Base-by-base conservation (phyloP, 495 filamentous ascomycete genomes). In the Tuber umbilicatum region DNA sequence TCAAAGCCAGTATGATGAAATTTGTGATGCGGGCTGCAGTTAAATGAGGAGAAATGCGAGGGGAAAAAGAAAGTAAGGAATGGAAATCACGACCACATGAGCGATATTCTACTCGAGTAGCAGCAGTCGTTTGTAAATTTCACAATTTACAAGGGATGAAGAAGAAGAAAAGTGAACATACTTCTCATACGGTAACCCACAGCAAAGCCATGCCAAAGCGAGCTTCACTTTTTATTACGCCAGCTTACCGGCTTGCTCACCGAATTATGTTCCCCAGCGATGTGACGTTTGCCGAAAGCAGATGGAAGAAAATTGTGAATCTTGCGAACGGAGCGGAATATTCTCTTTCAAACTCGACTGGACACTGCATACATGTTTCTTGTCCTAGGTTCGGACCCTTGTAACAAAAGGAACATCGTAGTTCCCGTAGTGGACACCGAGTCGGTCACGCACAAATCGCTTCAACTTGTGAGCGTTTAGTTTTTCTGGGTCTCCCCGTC, bases 11-110 rank as follows among this genome's bases (percentile, higher is more conserved):
- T 71, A 69, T 60, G 71, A 78, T 19, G 39, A 71, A 74, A 71
- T 74, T 78, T 74, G 77, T 68, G 71, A 72, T 79, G 77, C 72
- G 71, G 50, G 60, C 73, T 72, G 76, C 76, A 79, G 76, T 69
- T 42, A 64, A 74, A 78, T 74, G 73, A 35, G 55, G 55, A 64
- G 27, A 64, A 64, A 64, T 35, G 55, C 35, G 76, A 72, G 50
- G 60, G 76, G 75, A 50, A 50, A 43, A 72, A 70, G 72, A 75
- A 77, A 76, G 70, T 60, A 70, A 72, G 74, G 42, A 70, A 74
- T 40, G 47, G 40, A 70, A 70, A 74, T 67, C 21, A 74, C 37
- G 71, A 78, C 76, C 74, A 70, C 77, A 78, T 72, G 42, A 78
- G 75, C 55, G 55, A 64, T 64, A 64, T 64, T 64, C 27, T 64